A percentile compares a stretch with the other conserved stretches of the same genome.
Conservation (phyloP, 2,329 filamentous ascomycete genomes). For the Nannizziopsis barbatae region DNA sequence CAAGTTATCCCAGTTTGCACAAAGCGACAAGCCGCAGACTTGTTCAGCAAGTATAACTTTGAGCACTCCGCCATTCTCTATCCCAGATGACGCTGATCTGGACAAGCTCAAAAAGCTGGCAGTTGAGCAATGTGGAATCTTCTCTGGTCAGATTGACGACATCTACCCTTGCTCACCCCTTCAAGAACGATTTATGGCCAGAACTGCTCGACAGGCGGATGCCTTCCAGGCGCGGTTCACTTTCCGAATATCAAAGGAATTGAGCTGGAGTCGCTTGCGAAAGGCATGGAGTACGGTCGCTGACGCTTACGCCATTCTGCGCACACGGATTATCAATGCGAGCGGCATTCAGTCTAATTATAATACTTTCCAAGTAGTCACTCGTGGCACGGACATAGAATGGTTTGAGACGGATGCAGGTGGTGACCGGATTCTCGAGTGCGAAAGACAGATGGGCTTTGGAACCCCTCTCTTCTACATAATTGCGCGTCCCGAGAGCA, state of each 20-base stretch:
- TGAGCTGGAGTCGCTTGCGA: constrained; percentile 28
- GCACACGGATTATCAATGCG: constrained; percentile 28
- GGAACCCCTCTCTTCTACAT: constrained; percentile 10
- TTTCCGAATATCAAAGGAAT: constrained; percentile 20
- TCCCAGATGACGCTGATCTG: not conserved
- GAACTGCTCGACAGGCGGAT: constrained; percentile 27
- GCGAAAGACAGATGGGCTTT: constrained; percentile 13
- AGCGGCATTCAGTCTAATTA: constrained; percentile 16
- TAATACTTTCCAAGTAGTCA: constrained; percentile 22
- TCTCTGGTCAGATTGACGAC: constrained; percentile 23
- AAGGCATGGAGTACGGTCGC: constrained; percentile 30
- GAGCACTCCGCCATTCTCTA: constrained; percentile 2
- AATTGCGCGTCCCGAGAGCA: not conserved
- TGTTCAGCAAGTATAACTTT: not conserved
- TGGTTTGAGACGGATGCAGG: constrained; percentile 1
- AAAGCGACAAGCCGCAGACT: constrained; percentile 8
- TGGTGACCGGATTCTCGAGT: constrained; percentile 12
- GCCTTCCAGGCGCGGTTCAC: constrained; percentile 32
- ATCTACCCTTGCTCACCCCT: constrained; percentile 31
- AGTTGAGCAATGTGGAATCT: constrained; percentile 7
- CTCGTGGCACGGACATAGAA: constrained; percentile 12
- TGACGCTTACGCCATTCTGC: constrained; percentile 30
- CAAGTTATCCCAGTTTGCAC: constrained; percentile 21
- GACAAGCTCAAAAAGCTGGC: not conserved
- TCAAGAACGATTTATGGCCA: constrained; percentile 32